These are phyloP conservation scores for Coniferiporia sulphurascens DNA, from an alignment of 1,284 basidiomycete species.

Conservation along the genomic window DNA sequence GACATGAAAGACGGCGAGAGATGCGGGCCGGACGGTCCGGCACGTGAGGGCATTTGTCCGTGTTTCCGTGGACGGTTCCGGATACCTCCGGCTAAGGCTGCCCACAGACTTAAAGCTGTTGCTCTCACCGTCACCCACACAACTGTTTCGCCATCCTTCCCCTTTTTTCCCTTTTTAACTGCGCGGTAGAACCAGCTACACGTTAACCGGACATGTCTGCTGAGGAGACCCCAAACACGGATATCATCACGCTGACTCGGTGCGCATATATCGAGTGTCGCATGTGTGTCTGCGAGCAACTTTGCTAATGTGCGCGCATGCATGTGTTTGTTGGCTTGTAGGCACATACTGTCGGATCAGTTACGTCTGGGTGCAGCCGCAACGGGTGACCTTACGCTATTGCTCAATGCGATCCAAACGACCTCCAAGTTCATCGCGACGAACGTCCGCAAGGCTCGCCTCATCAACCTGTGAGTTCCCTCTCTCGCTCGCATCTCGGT, in stretches of 20 bases:
- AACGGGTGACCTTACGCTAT: slow-evolving; percentile 90
- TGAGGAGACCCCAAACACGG: slow-evolving; percentile 75
- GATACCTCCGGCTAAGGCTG: background rate
- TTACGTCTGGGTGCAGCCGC: slow-evolving; percentile 73
- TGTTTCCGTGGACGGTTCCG: background rate
- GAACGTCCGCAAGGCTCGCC: slow-evolving; percentile 93
- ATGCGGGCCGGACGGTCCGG: too few relatives aligned
- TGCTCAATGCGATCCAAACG: slow-evolving; percentile 94
- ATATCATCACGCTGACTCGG: slow-evolving; percentile 91
- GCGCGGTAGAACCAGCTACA: background rate
- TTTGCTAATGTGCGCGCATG: background rate
- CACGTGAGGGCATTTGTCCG: too few relatives aligned
- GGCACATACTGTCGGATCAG: slow-evolving; percentile 85
- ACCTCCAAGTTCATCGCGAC: slow-evolving; percentile 97
- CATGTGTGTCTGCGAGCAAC: slow-evolving; percentile 14
- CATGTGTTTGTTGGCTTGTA: slow-evolving; percentile 26
- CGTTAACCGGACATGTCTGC: slow-evolving; percentile 1
- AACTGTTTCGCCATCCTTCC: slow-evolving; percentile 28
- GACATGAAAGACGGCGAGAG: too few relatives aligned
- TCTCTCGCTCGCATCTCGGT: slow-evolving; percentile 1
- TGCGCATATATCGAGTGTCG: slow-evolving; percentile 26
- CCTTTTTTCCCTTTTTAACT: background rate
- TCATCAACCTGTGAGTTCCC: slow-evolving; percentile 88
- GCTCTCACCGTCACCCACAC: slow-evolving; percentile 1
- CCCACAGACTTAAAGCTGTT: background rate